Evolutionary conservation across 352 stramenopile species (phyloP), one percentile per base, ranked within the genome.

Genomic region (Globisporangium paddicum): DNA sequence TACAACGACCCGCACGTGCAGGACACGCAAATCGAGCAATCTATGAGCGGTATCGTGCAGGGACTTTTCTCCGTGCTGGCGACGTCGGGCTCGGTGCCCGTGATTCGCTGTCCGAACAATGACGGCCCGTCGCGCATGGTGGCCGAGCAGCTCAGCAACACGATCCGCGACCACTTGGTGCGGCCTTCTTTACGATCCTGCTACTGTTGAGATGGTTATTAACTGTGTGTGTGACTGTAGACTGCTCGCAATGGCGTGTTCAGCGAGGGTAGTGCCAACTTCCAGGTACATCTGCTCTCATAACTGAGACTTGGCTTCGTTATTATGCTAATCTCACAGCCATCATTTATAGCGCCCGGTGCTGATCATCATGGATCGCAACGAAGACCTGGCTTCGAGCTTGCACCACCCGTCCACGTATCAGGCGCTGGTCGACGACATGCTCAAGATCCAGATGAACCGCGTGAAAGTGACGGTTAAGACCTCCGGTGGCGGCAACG

Each of bases 291-390:
- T 52, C 32, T 46, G 9, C 16, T 2, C 2, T 53, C 16, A 13
- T 14, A 26, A 3, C 16, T 23, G 16, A 21, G 6, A 3, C 3
- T 2, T 44, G 16, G 38, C 9, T 21, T 44, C 38, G 0, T 21
- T 44, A 9, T 5, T 18, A 44, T 44, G 34, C 14, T 26, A 25
- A 54, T 6, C 10, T 19, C 0, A 45, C 18, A 34, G 2, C 16
- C 16, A 23, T 38, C 21, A 11, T 40, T 4, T 54, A 32, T 45
- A 97, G 77, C 82, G 96, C 57, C 96, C 97, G 0, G 83, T 99
- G 19, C 61, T 99, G 55, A 94, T 99, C 38, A 95, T 99, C 56
- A 86, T 99, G 75, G 96, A 99, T 71, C 95, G 97, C 14, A 98
- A 97, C 66, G 89, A 97, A 71, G 96, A 99, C 71, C 77, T 99